Evolutionary conservation across 176 grass and related monocot genomes (phyloP).

Genomic region (Ensete ventricosum): DNA sequence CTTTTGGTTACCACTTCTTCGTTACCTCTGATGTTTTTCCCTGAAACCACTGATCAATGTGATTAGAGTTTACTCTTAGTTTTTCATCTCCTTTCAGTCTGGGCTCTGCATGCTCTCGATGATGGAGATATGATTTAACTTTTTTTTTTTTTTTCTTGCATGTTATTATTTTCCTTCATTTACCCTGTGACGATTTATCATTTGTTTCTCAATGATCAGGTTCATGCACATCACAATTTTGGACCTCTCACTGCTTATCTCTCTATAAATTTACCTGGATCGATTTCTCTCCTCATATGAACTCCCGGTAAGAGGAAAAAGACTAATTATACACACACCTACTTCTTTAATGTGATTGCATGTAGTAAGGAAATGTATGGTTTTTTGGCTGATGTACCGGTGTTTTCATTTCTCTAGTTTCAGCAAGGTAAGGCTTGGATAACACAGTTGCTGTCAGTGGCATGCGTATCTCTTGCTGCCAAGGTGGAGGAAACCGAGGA

Average conservation of each 20-base stretch:
- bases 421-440: conserved; percentile 26
- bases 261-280: conserved; percentile 72
- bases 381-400: background rate
- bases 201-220: conserved; percentile 40
- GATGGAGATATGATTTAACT: background rate
- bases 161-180: background rate
- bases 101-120: background rate
- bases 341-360: background rate
- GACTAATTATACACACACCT: too few relatives aligned
- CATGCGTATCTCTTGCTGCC: conserved; percentile 60
- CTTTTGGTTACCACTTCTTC: background rate
- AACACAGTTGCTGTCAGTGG: conserved; percentile 57
- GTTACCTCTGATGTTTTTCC: background rate
- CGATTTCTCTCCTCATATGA: conserved; percentile 58
- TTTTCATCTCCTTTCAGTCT: background rate
- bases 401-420: background rate
- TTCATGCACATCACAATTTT: conserved; percentile 73
- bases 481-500: conserved; percentile 70
- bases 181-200: background rate
- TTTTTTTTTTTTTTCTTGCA: background rate
- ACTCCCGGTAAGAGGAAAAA: conserved; percentile 44
- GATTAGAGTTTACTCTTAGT: background rate
- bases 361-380: too few relatives aligned
- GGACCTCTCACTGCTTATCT: conserved; percentile 60
- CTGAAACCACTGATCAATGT: background rate